Evolutionary conservation across 2,329 filamentous ascomycete genomes (phyloP).

Genomic region (Calonectria hongkongensis): DNA sequence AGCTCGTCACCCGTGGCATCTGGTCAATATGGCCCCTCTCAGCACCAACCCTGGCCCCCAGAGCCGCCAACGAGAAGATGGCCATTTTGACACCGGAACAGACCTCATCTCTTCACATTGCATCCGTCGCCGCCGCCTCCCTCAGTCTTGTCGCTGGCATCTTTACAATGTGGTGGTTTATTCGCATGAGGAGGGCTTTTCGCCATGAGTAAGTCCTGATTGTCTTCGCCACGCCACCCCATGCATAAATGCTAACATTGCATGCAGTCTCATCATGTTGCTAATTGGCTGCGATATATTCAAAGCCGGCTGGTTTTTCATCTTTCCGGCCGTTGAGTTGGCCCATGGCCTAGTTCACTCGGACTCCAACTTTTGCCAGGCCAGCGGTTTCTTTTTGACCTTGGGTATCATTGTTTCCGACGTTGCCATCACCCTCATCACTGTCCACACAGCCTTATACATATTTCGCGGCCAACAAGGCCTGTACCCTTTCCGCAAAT

Average conservation of each 20-base stretch:
- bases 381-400: constrained; percentile 80
- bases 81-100: constrained; percentile 44
- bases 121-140: constrained; percentile 64
- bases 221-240: neutral
- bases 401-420: constrained; percentile 83
- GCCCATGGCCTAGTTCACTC: constrained; percentile 69
- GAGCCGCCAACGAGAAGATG: constrained; percentile 45
- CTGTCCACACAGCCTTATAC: constrained; percentile 82
- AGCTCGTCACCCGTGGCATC: neutral
- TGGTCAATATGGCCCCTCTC: constrained; percentile 38
- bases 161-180: constrained; percentile 81
- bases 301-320: constrained; percentile 80
- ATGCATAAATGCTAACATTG: constrained; percentile 37
- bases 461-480: constrained; percentile 80
- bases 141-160: constrained; percentile 75
- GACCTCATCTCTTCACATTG: constrained; percentile 50
- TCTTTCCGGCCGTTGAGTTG: constrained; percentile 78
- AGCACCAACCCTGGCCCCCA: constrained; percentile 41
- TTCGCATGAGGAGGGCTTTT: constrained; percentile 83
- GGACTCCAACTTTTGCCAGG: constrained; percentile 77
- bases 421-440: constrained; percentile 82
- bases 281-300: constrained; percentile 83
- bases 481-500: constrained; percentile 79
- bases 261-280: constrained; percentile 80
- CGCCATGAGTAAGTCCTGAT: constrained; percentile 72